Percentiles rank a stretch among this genome's conserved stretches.
phyloP scores from a whole-genome alignment of 331 rosid genomes.

The Acacia pycnantha region DNA sequence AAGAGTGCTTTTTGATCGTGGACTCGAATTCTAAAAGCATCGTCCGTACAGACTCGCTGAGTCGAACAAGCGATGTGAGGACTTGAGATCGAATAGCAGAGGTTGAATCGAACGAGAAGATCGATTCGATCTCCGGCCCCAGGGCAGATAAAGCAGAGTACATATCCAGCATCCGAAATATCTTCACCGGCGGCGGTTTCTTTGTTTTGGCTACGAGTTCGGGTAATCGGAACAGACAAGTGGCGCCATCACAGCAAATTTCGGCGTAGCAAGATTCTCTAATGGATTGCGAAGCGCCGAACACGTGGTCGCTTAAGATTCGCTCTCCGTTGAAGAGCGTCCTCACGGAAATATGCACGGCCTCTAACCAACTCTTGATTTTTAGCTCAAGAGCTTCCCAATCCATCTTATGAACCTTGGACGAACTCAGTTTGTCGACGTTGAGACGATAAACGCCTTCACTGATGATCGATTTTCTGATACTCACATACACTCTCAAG shows the following conservation, averaged over 20 bases:
- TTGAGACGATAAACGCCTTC: constrained; percentile 60
- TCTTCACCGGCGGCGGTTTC: constrained; percentile 42
- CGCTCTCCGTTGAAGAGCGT: constrained; percentile 57
- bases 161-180: constrained; percentile 57
- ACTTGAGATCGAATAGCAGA: constrained; percentile 41
- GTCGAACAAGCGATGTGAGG: constrained; percentile 31
- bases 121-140: constrained; percentile 64
- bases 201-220: constrained; percentile 48
- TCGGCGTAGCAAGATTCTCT: constrained; percentile 57
- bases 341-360: constrained; percentile 39
- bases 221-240: constrained; percentile 55
- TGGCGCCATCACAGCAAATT: constrained; percentile 49
- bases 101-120: constrained; percentile 52
- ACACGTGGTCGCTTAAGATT: constrained; percentile 58
- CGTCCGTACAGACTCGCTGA: constrained; percentile 41
- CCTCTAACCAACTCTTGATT: constrained; percentile 57
- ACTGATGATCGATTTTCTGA: constrained; percentile 62
- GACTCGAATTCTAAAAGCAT: constrained; percentile 46
- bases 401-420: constrained; percentile 48
- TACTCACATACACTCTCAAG: constrained; percentile 35
- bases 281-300: constrained; percentile 35
- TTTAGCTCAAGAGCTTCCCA: constrained; percentile 44
- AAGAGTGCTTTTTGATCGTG: constrained; percentile 43
- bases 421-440: constrained; percentile 40
- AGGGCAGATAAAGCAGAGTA: constrained; percentile 38